phyloP scores from a whole-genome alignment of 805 yeast genomes.

The Ogataea salicorniae region DNA sequence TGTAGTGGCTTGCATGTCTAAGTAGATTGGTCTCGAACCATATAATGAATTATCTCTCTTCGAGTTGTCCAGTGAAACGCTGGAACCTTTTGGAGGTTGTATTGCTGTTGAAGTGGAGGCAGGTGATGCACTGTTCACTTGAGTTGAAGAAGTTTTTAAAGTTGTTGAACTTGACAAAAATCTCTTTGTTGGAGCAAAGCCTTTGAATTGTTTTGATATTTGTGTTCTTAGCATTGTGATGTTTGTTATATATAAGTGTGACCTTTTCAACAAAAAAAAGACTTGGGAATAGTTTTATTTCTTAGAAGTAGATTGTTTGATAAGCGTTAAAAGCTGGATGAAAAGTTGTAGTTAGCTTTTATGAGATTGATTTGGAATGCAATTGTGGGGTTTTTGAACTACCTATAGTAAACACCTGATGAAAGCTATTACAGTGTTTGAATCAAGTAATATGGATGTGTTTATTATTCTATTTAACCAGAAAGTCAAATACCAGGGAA shows the following conservation, averaged over 20 bases:
- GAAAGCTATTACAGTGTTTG: no score
- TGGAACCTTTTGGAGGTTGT: constrained; percentile 44
- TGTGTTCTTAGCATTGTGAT: constrained; percentile 4
- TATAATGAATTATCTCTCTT: constrained; percentile 36
- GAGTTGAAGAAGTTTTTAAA: constrained; percentile 15
- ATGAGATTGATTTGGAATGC: no score
- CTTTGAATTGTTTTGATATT: neutral
- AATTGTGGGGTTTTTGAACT: no score
- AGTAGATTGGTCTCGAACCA: constrained; percentile 86
- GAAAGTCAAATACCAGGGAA: no score
- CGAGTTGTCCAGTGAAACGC: constrained; percentile 39
- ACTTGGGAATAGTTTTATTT: no score
- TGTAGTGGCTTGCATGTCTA: constrained; percentile 98
- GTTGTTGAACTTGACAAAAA: constrained; percentile 1
- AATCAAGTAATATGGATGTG: no score
- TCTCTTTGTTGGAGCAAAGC: neutral
- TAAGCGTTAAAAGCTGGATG: no score
- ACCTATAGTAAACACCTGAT: no score
- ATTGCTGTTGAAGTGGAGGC: constrained; percentile 13
- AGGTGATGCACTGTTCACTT: constrained; percentile 20
- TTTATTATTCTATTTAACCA: no score
- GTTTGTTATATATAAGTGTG: neutral
- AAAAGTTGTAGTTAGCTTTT: no score
- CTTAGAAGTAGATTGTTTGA: no score
- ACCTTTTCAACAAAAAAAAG: no score